phyloP scores from a whole-genome alignment of 768 basidiomycete genomes.

The Asterophora parasitica region DNA sequence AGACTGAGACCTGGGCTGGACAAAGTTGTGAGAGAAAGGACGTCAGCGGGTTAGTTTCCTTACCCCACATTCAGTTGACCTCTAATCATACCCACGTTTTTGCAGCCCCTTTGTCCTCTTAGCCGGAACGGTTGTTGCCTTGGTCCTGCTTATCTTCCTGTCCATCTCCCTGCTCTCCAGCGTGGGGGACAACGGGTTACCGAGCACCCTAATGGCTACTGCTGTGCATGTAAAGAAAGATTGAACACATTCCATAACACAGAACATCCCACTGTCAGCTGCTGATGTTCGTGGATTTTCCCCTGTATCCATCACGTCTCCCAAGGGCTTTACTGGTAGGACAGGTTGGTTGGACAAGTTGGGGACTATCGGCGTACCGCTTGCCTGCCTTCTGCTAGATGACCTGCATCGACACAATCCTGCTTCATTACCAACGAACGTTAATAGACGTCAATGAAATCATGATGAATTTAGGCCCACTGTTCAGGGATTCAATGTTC shows the following conservation, averaged over 20 bases:
- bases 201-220: slow-evolving; percentile 69
- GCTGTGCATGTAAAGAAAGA: slow-evolving; percentile 52
- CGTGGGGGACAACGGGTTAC: slow-evolving; percentile 59
- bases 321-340: no score
- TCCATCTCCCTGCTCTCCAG: slow-evolving; percentile 62
- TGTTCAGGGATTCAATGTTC: no score
- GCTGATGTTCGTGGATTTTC: background rate
- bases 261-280: background rate
- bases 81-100: slow-evolving; percentile 7
- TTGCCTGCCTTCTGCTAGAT: no score
- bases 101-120: slow-evolving; percentile 71
- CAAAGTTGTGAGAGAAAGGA: slow-evolving; percentile 74
- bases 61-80: background rate
- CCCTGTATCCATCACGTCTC: background rate
- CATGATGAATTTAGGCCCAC: no score
- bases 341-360: no score
- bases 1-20: slow-evolving; percentile 70
- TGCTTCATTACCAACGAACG: no score
- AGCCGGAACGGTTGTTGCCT: slow-evolving; percentile 57
- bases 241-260: slow-evolving; percentile 21
- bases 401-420: no score
- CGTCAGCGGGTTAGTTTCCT: slow-evolving; percentile 63
- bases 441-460: no score
- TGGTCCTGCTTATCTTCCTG: slow-evolving; percentile 63
- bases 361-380: background rate